Conservation (phyloP, 2,329 filamentous ascomycete species). For the Decorospora gaudefroyi region DNA sequence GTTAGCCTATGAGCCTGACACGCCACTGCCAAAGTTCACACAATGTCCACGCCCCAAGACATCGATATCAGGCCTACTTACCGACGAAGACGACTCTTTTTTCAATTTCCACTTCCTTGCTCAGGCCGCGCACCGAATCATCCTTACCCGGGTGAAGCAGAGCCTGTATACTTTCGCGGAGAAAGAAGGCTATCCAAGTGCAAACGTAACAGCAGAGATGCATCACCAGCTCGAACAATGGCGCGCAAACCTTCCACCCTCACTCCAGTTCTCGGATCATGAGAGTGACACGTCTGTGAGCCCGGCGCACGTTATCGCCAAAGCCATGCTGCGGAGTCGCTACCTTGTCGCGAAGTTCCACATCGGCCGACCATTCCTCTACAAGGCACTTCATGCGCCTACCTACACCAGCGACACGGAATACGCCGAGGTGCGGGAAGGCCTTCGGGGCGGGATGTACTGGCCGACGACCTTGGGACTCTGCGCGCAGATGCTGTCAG, state of each 20-base stretch:
- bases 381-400: conserved; percentile 46
- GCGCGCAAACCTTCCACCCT: conserved; percentile 56
- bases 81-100: conserved; percentile 57
- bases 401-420: conserved; percentile 38
- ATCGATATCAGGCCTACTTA: conserved; percentile 40
- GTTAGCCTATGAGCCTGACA: conserved; percentile 56
- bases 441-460: conserved; percentile 42
- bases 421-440: conserved; percentile 37
- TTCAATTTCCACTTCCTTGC: conserved; percentile 63
- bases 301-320: conserved; percentile 46
- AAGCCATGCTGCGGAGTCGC: conserved; percentile 48
- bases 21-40: conserved; percentile 60
- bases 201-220: conserved; percentile 57
- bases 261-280: conserved; percentile 53
- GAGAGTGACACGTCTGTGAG: conserved; percentile 40
- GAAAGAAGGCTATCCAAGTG: conserved; percentile 50
- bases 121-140: conserved; percentile 61
- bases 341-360: conserved; percentile 47
- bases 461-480: conserved; percentile 47
- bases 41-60: conserved; percentile 49
- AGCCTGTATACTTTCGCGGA: conserved; percentile 56
- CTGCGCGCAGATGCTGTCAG: conserved; percentile 45
- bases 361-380: conserved; percentile 46
- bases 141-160: conserved; percentile 59
- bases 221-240: conserved; percentile 61